A percentile compares a stretch with the other conserved stretches of the same genome.
These are phyloP conservation scores for Beauveria australis DNA, from an alignment of 2,329 filamentous ascomycete species.

Conservation along the genomic window DNA sequence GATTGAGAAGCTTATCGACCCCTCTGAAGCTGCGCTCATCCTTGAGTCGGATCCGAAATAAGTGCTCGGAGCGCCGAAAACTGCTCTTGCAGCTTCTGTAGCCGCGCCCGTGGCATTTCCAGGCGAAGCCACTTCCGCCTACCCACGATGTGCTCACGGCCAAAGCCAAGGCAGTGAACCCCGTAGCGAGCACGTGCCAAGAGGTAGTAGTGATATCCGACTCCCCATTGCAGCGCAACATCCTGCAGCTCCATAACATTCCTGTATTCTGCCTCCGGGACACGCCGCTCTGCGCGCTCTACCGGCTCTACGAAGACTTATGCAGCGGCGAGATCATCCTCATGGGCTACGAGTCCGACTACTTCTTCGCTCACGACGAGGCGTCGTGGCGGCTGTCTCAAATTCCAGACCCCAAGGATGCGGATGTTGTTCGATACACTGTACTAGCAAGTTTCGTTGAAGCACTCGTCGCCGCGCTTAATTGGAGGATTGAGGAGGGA, in stretches of 20 bases:
- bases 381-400: neutral
- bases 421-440: neutral
- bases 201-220: no score
- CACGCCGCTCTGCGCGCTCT: neutral
- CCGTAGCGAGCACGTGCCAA: neutral
- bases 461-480: neutral
- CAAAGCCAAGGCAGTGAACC: neutral
- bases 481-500: constrained; percentile 1
- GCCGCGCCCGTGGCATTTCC: constrained; percentile 1
- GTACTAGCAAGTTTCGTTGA: neutral
- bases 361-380: neutral
- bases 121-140: neutral
- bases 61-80: constrained; percentile 1
- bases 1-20: neutral
- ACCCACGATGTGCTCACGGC: neutral
- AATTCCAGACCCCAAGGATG: neutral
- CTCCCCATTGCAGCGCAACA: neutral
- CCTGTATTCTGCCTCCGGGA: neutral
- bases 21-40: neutral
- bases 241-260: neutral
- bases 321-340: neutral
- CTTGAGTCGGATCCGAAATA: neutral
- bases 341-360: neutral
- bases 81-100: constrained; percentile 7
- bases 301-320: neutral